Conservation (phyloP, 2,329 filamentous ascomycete genomes). For the Phialophora tarda region DNA sequence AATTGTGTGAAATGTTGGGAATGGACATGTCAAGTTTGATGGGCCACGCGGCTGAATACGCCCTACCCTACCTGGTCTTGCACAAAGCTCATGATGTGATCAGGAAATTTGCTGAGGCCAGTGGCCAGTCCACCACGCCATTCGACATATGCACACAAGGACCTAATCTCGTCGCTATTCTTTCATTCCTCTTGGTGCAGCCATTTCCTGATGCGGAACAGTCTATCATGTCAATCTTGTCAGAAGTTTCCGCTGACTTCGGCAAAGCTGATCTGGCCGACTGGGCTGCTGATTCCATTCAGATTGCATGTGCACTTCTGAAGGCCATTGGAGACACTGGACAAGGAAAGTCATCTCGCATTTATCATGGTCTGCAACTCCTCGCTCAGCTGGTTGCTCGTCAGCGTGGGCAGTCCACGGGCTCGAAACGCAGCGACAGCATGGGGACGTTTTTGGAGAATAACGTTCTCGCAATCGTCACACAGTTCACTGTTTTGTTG, state of each 20-base stretch:
- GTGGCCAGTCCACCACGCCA: conserved; percentile 56
- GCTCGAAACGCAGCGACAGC: conserved; percentile 59
- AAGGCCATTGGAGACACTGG: conserved; percentile 76
- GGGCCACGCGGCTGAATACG: conserved; percentile 75
- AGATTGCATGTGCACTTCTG: conserved; percentile 79
- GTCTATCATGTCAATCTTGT: conserved; percentile 71
- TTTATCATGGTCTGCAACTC: conserved; percentile 61
- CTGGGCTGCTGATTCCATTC: conserved; percentile 75
- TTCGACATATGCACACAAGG: conserved; percentile 66
- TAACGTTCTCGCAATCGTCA: conserved; percentile 85
- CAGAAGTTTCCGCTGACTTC: conserved; percentile 73
- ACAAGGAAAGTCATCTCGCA: conserved; percentile 58
- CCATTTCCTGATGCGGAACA: conserved; percentile 68
- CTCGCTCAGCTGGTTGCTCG: conserved; percentile 58
- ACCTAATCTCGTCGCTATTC: conserved; percentile 63
- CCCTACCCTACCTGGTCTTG: conserved; percentile 84
- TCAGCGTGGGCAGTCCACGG: conserved; percentile 53
- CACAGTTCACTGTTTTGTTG: conserved; percentile 76
- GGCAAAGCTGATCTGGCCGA: conserved; percentile 68
- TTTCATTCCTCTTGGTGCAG: conserved; percentile 64
- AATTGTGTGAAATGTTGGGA: conserved; percentile 76
- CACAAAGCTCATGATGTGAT: conserved; percentile 78
- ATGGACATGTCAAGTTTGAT: conserved; percentile 77
- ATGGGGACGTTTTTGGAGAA: conserved; percentile 78
- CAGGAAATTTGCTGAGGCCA: conserved; percentile 76